Evolutionary conservation across 805 yeast genomes (phyloP).

Genomic region (Groenewaldozyma salmanticensis): DNA sequence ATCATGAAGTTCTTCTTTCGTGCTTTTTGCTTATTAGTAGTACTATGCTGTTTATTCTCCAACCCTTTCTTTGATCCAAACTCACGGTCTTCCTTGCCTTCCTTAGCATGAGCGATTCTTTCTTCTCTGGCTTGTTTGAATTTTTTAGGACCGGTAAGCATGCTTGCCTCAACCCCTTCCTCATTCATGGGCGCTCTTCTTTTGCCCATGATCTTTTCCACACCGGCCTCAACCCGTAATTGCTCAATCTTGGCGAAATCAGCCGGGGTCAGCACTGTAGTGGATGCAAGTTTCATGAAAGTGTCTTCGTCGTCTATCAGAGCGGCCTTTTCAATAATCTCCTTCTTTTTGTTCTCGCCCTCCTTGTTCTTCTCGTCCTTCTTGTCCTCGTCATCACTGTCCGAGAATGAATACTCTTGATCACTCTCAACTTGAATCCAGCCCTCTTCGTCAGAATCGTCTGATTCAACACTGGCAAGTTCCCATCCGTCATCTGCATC

Average conservation of each 20-base stretch:
- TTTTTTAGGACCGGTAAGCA: constrained; percentile 65
- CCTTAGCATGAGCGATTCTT: constrained; percentile 74
- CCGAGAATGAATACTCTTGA: constrained; percentile 51
- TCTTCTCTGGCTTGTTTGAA: constrained; percentile 86
- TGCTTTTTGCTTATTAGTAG: constrained; percentile 93
- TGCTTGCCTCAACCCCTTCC: constrained; percentile 72
- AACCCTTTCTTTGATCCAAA: constrained; percentile 80
- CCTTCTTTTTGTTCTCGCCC: constrained; percentile 20
- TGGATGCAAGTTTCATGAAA: constrained; percentile 54
- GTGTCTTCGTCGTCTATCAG: constrained; percentile 21
- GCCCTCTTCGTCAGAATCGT: constrained; percentile 57
- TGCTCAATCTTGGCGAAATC: constrained; percentile 95
- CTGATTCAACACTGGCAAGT: constrained; percentile 40
- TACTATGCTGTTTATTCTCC: constrained; percentile 65
- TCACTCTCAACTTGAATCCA: constrained; percentile 87
- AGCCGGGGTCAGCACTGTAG: constrained; percentile 87
- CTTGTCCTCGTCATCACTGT: constrained; percentile 34
- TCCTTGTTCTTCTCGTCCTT: constrained; percentile 31
- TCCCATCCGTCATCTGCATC: constrained; percentile 57
- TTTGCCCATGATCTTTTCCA: constrained; percentile 55
- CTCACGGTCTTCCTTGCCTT: constrained; percentile 90
- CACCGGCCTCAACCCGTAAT: constrained; percentile 73
- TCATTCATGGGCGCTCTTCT: constrained; percentile 34
- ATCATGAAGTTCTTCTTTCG: constrained; percentile 97
- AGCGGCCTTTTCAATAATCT: constrained; percentile 22